These are phyloP conservation scores for Pleurotus ostreatus DNA, from an alignment of 768 basidiomycete species.

Conservation along the genomic window DNA sequence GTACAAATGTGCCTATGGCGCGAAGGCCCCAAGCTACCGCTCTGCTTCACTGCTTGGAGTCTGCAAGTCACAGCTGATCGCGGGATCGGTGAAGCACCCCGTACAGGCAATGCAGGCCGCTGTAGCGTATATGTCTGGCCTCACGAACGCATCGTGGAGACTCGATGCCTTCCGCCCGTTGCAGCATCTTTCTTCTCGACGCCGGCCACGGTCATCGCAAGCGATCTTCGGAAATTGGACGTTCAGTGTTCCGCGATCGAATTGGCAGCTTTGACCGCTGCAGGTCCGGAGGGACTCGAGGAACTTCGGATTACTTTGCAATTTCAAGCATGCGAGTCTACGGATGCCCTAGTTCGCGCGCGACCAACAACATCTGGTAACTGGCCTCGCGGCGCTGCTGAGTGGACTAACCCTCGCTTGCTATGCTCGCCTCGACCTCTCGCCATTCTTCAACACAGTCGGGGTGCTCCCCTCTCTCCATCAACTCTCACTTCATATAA, in stretches of 20 bases:
- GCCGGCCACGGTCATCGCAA: no score
- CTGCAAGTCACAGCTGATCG: no score
- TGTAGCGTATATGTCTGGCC: background rate
- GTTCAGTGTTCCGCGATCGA: background rate
- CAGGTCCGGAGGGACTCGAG: background rate
- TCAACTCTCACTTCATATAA: conserved; percentile 16
- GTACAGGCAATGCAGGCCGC: background rate
- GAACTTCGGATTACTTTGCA: background rate
- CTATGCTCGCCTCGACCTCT: conserved; percentile 24
- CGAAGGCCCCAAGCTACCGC: background rate
- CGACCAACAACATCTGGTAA: no score
- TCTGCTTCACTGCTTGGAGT: no score
- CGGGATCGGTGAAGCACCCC: background rate
- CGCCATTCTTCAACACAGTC: conserved; percentile 27
- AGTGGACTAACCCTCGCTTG: conserved; percentile 21
- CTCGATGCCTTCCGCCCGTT: background rate
- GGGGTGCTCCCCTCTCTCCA: conserved; percentile 22
- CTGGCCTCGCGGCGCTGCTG: no score
- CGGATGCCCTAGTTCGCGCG: no score
- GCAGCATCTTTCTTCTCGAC: background rate
- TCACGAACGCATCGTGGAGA: background rate
- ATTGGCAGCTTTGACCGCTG: conserved; percentile 3
- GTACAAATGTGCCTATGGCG: background rate
- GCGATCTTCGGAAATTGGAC: no score
- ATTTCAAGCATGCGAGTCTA: no score